phyloP scores from a whole-genome alignment of 305 asterid genomes.

The Fraxinus angustifolia region DNA sequence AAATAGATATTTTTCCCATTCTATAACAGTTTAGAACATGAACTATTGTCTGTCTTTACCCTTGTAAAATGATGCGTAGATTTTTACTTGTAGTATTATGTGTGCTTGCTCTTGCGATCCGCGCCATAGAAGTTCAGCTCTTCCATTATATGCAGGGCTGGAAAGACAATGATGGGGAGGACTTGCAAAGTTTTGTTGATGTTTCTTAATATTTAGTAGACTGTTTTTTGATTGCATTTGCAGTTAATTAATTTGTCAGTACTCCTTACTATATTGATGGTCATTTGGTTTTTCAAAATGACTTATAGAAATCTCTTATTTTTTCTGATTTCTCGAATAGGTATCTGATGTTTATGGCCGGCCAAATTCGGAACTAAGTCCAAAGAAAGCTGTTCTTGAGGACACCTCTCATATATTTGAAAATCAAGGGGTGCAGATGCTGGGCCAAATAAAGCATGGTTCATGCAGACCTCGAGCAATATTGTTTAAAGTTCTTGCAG shows the following conservation, averaged over 20 bases:
- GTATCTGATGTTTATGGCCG: slow-evolving; percentile 87
- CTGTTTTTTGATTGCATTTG: neutral
- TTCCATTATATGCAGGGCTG: slow-evolving; percentile 2
- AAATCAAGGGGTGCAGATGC: slow-evolving; percentile 71
- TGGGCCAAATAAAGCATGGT: slow-evolving; percentile 90
- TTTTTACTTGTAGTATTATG: neutral
- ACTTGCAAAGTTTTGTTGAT: neutral
- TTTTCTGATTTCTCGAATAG: slow-evolving; percentile 37
- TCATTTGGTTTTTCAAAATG: slow-evolving; percentile 15
- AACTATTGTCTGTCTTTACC: neutral
- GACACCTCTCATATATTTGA: slow-evolving; percentile 56
- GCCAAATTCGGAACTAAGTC: slow-evolving; percentile 70
- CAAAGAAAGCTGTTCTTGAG: slow-evolving; percentile 59
- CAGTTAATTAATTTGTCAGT: slow-evolving; percentile 17
- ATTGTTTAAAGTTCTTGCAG: slow-evolving; percentile 94
- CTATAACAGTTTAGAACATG: slow-evolving; percentile 3
- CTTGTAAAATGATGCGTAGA: neutral
- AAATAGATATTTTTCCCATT: slow-evolving; percentile 1
- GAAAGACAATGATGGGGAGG: slow-evolving; percentile 1
- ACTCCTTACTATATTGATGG: slow-evolving; percentile 16
- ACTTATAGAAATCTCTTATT: slow-evolving; percentile 26
- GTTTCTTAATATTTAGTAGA: neutral
- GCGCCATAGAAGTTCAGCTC: neutral
- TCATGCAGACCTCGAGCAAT: slow-evolving; percentile 96
- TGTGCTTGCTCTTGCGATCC: slow-evolving; percentile 9